Conservation (phyloP, 495 filamentous ascomycete species). For the Letharia lupina region DNA sequence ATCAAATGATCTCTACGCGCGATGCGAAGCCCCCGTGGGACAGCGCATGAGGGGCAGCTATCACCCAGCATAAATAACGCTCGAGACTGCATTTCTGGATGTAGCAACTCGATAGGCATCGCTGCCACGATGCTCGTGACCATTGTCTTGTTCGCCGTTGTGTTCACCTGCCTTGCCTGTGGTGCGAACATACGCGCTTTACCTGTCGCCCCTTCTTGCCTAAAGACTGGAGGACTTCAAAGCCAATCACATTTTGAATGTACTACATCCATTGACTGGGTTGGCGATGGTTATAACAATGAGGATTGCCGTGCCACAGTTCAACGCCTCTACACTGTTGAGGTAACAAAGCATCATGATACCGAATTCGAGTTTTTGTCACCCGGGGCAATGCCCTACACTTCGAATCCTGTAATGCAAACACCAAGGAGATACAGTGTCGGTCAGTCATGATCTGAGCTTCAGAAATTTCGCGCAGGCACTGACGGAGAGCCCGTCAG, state of each 20-base stretch:
- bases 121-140: background rate
- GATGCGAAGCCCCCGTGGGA: background rate
- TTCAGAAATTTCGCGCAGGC: background rate
- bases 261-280: constrained; percentile 5
- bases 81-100: background rate
- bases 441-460: background rate
- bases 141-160: background rate
- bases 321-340: constrained; percentile 9
- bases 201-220: background rate
- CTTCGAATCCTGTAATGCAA: constrained; percentile 3
- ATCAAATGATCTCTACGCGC: background rate
- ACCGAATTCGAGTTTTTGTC: constrained; percentile 9
- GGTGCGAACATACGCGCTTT: background rate
- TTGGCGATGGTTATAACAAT: constrained; percentile 1
- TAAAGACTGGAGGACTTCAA: background rate
- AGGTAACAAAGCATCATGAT: background rate
- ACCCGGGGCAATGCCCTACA: constrained; percentile 2
- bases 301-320: constrained; percentile 12
- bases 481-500: constrained; percentile 3
- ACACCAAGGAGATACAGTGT: constrained; percentile 13
- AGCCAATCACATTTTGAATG: constrained; percentile 2
- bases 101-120: background rate
- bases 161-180: background rate
- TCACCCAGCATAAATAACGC: background rate
- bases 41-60: background rate